Conservation (phyloP, 1,284 basidiomycete genomes). For the Pseudozyma tsukubaensis region DNA sequence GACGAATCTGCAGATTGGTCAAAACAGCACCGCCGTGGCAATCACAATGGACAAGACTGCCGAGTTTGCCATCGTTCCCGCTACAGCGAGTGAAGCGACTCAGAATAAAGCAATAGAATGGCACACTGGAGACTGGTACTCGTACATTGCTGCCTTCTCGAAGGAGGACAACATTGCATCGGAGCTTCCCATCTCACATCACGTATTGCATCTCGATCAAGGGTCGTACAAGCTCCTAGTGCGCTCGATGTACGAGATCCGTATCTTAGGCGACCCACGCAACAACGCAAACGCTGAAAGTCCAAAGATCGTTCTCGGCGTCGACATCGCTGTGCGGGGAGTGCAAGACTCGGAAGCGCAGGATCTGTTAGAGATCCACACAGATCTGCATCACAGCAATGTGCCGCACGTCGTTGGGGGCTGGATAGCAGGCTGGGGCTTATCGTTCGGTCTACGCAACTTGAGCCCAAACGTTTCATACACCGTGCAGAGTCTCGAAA, state of each 20-base stretch:
- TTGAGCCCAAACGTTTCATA: not conserved
- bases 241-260: slow-evolving; percentile 46
- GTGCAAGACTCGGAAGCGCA: not conserved
- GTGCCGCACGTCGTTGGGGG: slow-evolving; percentile 47
- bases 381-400: slow-evolving; percentile 35
- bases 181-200: slow-evolving; percentile 23
- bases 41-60: slow-evolving; percentile 38
- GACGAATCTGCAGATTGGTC: slow-evolving; percentile 23
- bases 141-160: slow-evolving; percentile 38
- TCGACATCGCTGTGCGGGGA: slow-evolving; percentile 26
- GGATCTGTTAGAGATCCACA: slow-evolving; percentile 10
- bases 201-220: slow-evolving; percentile 25
- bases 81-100: not conserved
- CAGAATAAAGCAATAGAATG: slow-evolving; percentile 32
- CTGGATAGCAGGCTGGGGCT: slow-evolving; percentile 38
- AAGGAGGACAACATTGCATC: slow-evolving; percentile 5
- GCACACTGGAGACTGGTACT: slow-evolving; percentile 55
- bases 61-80: slow-evolving; percentile 43
- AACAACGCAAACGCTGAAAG: slow-evolving; percentile 13
- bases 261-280: slow-evolving; percentile 50
- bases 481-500: slow-evolving; percentile 4
- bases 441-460: slow-evolving; percentile 44
- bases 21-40: slow-evolving; percentile 21
- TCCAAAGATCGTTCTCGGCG: slow-evolving; percentile 36
- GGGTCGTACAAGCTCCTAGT: slow-evolving; percentile 42